Evolutionary conservation across 768 basidiomycete species (phyloP).

Genomic region (Trametes cinnabarina): DNA sequence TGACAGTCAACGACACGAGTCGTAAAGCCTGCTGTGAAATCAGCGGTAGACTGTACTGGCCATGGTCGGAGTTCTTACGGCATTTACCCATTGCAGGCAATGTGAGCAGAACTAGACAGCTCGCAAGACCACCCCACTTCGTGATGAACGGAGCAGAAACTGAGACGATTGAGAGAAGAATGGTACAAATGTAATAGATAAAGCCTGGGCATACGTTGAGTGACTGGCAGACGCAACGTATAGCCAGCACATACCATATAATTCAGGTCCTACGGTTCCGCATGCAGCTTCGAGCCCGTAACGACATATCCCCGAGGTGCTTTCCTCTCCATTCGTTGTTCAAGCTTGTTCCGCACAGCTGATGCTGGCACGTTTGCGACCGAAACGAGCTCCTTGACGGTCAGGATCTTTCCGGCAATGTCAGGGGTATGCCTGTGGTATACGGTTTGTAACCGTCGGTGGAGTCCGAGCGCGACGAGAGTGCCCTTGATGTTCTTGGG

Average conservation of each 20-base stretch:
- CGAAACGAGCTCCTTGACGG: constrained; percentile 85
- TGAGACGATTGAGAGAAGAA: neutral
- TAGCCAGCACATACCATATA: neutral
- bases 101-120: too few relatives aligned
- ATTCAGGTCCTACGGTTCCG: neutral
- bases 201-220: neutral
- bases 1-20: too few relatives aligned
- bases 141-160: too few relatives aligned
- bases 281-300: constrained; percentile 33
- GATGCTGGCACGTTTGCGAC: constrained; percentile 79
- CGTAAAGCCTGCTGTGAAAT: too few relatives aligned
- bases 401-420: constrained; percentile 81
- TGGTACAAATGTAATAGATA: neutral
- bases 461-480: constrained; percentile 78
- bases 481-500: constrained; percentile 70
- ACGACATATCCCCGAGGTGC: constrained; percentile 69
- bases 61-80: too few relatives aligned
- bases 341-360: constrained; percentile 64
- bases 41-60: too few relatives aligned
- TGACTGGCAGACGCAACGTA: rapidly evolving
- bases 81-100: too few relatives aligned
- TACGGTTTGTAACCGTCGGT: constrained; percentile 80
- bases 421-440: constrained; percentile 73
- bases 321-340: constrained; percentile 66
- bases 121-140: too few relatives aligned